A percentile compares a stretch with the other conserved stretches of the same genome.
Evolutionary conservation across 495 filamentous ascomycete species (phyloP).

Genomic region (Articulospora tetracladia): DNA sequence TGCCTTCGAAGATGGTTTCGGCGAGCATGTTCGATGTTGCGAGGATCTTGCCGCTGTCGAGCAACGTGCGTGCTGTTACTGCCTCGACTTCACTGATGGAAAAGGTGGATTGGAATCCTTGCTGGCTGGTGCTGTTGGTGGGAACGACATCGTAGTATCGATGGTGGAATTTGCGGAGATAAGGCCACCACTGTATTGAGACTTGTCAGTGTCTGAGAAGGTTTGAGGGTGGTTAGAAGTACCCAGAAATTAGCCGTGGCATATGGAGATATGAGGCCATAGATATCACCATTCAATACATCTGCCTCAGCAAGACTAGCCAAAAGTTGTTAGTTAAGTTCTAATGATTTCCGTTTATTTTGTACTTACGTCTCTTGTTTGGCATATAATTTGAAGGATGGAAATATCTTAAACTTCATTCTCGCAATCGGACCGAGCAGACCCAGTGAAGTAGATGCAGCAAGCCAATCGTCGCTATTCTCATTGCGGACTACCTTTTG

Average conservation of each 20-base stretch:
- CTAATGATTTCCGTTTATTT: background rate
- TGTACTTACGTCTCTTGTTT: conserved; percentile 39
- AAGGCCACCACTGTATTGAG: conserved; percentile 54
- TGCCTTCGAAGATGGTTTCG: conserved; percentile 41
- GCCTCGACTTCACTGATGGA: conserved; percentile 42
- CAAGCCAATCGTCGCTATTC: conserved; percentile 41
- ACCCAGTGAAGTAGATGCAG: conserved; percentile 43
- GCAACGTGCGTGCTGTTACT: conserved; percentile 33
- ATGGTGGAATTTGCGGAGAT: conserved; percentile 44
- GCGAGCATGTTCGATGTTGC: conserved; percentile 44
- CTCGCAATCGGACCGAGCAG: conserved; percentile 41
- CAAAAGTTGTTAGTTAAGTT: conserved; percentile 8
- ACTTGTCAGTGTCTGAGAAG: background rate
- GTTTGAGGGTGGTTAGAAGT: background rate
- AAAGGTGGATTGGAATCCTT: conserved; percentile 49
- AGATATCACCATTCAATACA: conserved; percentile 43
- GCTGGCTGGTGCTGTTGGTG: conserved; percentile 32
- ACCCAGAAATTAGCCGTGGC: conserved; percentile 47
- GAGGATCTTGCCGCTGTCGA: conserved; percentile 44
- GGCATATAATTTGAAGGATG: conserved; percentile 44
- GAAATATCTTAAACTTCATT: conserved; percentile 42
- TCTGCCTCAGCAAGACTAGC: conserved; percentile 38
- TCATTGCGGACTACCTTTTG: conserved; percentile 37
- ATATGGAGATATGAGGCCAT: conserved; percentile 43
- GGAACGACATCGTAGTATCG: conserved; percentile 45